Conservation (phyloP, 768 basidiomycete genomes). For the Butyriboletus loyo region DNA sequence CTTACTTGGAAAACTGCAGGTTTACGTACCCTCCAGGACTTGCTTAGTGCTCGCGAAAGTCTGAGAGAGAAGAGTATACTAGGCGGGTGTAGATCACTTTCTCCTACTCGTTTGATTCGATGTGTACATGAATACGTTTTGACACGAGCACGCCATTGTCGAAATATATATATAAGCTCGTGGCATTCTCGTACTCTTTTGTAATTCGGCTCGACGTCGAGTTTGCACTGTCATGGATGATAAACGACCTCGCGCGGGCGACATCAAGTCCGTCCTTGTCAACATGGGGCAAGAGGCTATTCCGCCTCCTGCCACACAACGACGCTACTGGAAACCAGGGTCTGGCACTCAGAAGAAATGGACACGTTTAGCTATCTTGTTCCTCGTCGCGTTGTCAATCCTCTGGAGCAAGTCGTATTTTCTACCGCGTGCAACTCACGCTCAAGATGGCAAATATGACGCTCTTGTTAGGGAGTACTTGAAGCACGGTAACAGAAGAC, state of each 20-base stretch:
- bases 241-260: slow-evolving; percentile 4
- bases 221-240: slow-evolving; percentile 16
- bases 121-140: too few relatives aligned
- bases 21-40: slow-evolving; percentile 33
- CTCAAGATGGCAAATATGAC: slow-evolving; percentile 12
- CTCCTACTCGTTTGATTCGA: neutral
- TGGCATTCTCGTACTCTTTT: neutral
- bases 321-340: neutral
- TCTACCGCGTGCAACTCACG: neutral
- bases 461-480: slow-evolving; percentile 17
- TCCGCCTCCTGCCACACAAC: slow-evolving; percentile 19
- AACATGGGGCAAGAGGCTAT: slow-evolving; percentile 5
- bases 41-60: slow-evolving; percentile 29
- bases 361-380: slow-evolving; percentile 4
- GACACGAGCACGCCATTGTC: neutral
- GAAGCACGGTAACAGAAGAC: slow-evolving; percentile 13
- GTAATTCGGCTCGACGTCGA: neutral
- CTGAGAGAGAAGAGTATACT: neutral
- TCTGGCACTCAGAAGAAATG: slow-evolving; percentile 14
- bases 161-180: neutral
- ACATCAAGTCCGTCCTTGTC: neutral
- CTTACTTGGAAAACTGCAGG: slow-evolving; percentile 12
- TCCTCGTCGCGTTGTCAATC: slow-evolving; percentile 12
- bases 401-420: slow-evolving; percentile 11
- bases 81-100: neutral